Conservation (phyloP, 345 rosid species). For the Viola odorata region DNA sequence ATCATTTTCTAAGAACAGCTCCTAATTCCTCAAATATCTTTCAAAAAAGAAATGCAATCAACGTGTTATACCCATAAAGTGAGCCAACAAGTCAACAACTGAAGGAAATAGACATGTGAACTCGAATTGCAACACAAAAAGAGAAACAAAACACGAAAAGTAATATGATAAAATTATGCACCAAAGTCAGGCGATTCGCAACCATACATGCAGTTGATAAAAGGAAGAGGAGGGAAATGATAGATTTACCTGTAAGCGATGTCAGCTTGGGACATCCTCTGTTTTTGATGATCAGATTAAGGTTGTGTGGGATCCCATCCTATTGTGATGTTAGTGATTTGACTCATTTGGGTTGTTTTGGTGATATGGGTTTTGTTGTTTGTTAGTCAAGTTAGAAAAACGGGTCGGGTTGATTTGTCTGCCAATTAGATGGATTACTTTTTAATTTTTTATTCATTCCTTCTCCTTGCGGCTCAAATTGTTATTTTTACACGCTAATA, state of each 20-base stretch:
- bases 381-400: not conserved
- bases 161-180: no score
- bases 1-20: no score
- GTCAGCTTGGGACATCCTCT: constrained; percentile 44
- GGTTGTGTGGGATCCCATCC: constrained; percentile 16
- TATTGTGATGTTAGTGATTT: not conserved
- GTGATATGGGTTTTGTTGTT: not conserved
- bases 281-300: constrained; percentile 16
- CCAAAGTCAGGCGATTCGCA: no score
- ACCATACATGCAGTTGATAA: not conserved
- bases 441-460: no score
- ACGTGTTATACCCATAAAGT: no score
- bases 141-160: not conserved
- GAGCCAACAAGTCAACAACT: no score
- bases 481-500: no score
- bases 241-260: constrained; percentile 42
- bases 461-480: no score
- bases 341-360: not conserved
- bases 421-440: no score
- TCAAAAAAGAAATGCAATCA: no score
- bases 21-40: no score
- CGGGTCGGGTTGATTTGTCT: no score
- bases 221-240: not conserved
- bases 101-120: not conserved
- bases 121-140: not conserved